These are phyloP conservation scores for Escovopsis sp. DNA, from an alignment of 2,329 filamentous ascomycete species.

Conservation along the genomic window DNA sequence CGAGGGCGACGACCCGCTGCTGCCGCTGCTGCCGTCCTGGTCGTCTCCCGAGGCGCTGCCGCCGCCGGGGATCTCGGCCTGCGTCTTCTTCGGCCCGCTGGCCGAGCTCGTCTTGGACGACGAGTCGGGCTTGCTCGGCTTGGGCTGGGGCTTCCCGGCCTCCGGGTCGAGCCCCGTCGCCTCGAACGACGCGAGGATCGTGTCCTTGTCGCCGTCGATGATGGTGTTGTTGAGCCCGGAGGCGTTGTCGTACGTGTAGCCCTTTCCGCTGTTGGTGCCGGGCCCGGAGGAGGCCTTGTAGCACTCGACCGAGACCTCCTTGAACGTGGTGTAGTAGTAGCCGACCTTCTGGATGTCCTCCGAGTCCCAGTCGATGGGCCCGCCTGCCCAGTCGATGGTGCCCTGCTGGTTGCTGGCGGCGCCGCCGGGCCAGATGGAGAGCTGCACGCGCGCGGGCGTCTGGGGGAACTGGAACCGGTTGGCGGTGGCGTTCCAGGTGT, in stretches of 20 bases:
- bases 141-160: conserved; percentile 15
- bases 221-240: conserved; percentile 63
- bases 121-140: not conserved
- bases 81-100: conserved; percentile 10
- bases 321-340: conserved; percentile 77
- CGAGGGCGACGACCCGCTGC: conserved; percentile 3
- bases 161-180: conserved; percentile 70
- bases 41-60: conserved; percentile 13
- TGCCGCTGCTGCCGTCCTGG: conserved; percentile 6
- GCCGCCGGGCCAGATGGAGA: conserved; percentile 94
- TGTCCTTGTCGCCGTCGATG: conserved; percentile 57
- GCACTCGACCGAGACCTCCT: conserved; percentile 71
- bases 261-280: conserved; percentile 53
- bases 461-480: conserved; percentile 82
- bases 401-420: conserved; percentile 63
- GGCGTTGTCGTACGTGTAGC: conserved; percentile 60
- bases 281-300: conserved; percentile 49
- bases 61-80: conserved; percentile 17
- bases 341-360: conserved; percentile 66
- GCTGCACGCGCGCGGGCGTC: conserved; percentile 76
- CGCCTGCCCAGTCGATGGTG: conserved; percentile 85
- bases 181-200: conserved; percentile 62
- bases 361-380: conserved; percentile 68
- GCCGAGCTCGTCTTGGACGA: conserved; percentile 7
- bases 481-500: conserved; percentile 75